These are phyloP conservation scores for Leptodontidium sp. DNA, from an alignment of 2,329 filamentous ascomycete genomes.

Conservation along the genomic window DNA sequence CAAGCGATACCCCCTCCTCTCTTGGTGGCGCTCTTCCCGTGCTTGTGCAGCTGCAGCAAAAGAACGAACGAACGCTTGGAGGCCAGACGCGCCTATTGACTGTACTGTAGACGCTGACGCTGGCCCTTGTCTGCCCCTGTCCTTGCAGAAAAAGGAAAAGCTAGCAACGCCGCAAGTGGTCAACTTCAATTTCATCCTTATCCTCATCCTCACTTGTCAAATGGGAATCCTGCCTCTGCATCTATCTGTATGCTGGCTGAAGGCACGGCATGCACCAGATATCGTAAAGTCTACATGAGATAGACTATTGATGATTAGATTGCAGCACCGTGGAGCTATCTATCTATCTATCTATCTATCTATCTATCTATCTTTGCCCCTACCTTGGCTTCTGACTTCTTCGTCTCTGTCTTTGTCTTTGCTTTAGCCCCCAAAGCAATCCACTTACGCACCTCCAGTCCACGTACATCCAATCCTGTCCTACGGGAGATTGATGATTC, in stretches of 20 bases:
- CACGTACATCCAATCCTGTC: neutral
- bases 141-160: neutral
- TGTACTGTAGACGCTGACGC: no score
- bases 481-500: neutral
- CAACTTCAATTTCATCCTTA: neutral
- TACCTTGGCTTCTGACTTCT: neutral
- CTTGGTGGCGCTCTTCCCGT: slow-evolving; percentile 11
- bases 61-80: neutral
- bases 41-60: neutral
- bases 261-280: neutral
- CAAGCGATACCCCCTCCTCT: neutral
- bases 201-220: neutral
- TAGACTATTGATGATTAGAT: slow-evolving; percentile 6
- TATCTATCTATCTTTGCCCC: neutral
- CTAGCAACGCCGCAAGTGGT: neutral
- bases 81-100: neutral
- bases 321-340: no score
- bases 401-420: neutral
- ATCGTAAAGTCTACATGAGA: neutral
- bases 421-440: neutral
- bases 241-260: neutral
- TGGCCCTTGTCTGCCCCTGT: neutral
- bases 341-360: no score
- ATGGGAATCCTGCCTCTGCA: slow-evolving; percentile 4
- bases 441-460: slow-evolving; percentile 3